Base-by-base conservation (phyloP, 345 rosid genomes). In the Heritiera fomes region DNA sequence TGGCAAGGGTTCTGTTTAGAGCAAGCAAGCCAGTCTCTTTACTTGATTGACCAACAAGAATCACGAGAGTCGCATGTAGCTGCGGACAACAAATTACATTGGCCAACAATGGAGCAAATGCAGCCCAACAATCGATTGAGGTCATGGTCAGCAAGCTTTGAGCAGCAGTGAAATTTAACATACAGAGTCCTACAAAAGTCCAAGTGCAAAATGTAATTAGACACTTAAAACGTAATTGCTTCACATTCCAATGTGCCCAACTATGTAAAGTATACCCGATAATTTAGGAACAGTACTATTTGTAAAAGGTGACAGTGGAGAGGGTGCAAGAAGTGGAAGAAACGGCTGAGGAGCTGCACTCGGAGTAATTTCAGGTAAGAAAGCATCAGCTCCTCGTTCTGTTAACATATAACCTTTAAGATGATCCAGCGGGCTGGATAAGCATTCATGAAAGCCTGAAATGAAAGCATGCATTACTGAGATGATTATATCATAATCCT, bases 31-130 rank as follows among this genome's bases (percentile, higher is more conserved):
- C 87, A 3, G 90, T 91, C 28, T 81, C 82, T 86, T 89, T 86
- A 75, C 99, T 96, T 45, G 91, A 91, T 79, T 88, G 90, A 15
- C 97, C 99, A 17, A 94, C 87, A 50, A 92, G 92, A 56, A 96
- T 94, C 34, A 89, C 77, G 45, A 96, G 84, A 4, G 95, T 87
- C 46, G 97, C 99, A 72, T 88, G 90, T 28, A 94, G 77, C 87
- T 96, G 99, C 11, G 99, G 99, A 84, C 99, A 96, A 79, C 99
- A 96, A 84, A 94, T 90, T 67, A 94, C 98, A 67, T 96, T 91
- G 14, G 99, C 98, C 79, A 94, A 80, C 78, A 91, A 78, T 2
- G 98, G 95, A 55, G 99, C 99, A 58, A 96, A 92, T 65, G 86
- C 81, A 15, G 87, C 84, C 84, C 82, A 90, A 84, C 99, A 96